These are phyloP conservation scores for Hygrocybe coccinea DNA, from an alignment of 768 basidiomycete genomes.

Conservation along the genomic window DNA sequence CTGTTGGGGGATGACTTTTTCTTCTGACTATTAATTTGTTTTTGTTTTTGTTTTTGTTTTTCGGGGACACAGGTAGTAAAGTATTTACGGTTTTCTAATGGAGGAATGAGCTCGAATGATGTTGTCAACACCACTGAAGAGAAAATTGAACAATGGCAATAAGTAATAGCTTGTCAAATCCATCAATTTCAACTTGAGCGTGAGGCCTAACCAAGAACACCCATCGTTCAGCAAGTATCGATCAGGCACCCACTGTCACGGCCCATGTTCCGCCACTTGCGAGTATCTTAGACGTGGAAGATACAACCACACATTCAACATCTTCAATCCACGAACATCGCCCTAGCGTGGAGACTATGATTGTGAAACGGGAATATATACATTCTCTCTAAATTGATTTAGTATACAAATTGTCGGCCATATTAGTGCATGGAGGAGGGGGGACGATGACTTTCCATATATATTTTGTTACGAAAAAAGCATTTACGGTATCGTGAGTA, in stretches of 20 bases:
- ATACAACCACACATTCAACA: no score
- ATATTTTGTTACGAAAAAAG: no score
- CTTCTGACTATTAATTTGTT: no score
- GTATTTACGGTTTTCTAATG: neutral
- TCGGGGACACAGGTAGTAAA: neutral
- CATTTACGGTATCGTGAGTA: no score
- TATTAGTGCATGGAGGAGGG: neutral
- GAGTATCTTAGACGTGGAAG: neutral
- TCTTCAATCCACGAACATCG: neutral
- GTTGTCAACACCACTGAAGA: neutral
- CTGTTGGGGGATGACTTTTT: no score
- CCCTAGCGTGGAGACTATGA: neutral
- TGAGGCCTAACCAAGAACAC: neutral
- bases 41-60: no score
- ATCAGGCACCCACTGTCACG: neutral
- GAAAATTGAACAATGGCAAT: neutral
- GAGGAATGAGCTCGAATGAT: no score
- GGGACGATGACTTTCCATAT: no score
- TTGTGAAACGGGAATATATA: neutral
- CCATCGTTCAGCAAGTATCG: neutral
- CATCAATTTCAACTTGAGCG: neutral
- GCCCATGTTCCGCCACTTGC: no score
- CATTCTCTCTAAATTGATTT: neutral
- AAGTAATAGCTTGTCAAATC: slow-evolving; percentile 1
- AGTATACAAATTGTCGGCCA: neutral